A percentile compares a stretch with the other conserved stretches of the same genome.
These are phyloP conservation scores for Penicilliopsis zonata DNA, from an alignment of 495 filamentous ascomycete species.

Conservation along the genomic window DNA sequence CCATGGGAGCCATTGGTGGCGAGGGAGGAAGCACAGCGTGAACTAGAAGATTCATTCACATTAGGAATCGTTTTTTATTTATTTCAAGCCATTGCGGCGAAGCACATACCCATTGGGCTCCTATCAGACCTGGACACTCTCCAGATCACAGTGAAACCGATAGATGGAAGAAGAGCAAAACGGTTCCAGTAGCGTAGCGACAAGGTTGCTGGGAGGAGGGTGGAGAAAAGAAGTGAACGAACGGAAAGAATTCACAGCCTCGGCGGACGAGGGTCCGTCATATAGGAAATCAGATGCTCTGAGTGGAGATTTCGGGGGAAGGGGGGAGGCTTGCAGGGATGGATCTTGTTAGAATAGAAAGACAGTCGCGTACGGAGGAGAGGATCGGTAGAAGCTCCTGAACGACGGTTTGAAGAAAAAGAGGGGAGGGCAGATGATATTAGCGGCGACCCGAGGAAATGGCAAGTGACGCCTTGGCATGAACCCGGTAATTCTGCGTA, in stretches of 20 bases:
- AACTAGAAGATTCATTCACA: constrained; percentile 9
- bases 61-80: too few species aligned
- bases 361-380: not conserved
- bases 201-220: too few species aligned
- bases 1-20: constrained; percentile 16
- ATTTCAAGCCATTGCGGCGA: too few species aligned
- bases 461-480: not conserved
- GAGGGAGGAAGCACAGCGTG: constrained; percentile 20
- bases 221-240: not conserved
- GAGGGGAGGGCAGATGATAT: constrained; percentile 15
- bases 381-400: constrained; percentile 3
- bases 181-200: too few species aligned
- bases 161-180: not conserved
- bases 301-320: too few species aligned
- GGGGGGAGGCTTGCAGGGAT: too few species aligned
- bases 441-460: constrained; percentile 10
- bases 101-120: constrained; percentile 4
- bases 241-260: not conserved
- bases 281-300: too few species aligned
- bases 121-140: not conserved
- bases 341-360: too few species aligned
- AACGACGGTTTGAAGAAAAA: constrained; percentile 3
- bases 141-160: not conserved
- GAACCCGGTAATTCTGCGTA: constrained; percentile 9
- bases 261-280: not conserved